Base-by-base conservation (phyloP, 768 basidiomycete genomes). In the Lactarius pseudohatsudake region DNA sequence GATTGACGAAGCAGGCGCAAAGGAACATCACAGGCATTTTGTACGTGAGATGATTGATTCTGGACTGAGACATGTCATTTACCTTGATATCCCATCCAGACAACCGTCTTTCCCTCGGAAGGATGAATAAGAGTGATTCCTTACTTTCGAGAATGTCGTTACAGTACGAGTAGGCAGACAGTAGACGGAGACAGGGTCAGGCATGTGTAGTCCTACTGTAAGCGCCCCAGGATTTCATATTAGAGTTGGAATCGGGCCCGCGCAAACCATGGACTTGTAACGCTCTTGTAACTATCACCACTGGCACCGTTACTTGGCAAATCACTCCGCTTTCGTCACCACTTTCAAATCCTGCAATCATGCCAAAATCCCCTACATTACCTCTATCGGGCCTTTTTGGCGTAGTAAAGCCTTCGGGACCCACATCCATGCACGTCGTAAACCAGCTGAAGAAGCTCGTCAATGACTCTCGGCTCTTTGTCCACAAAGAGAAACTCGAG, bases 351-450 rank as follows among this genome's bases (percentile, higher is more conserved):
- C 45, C n/a, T 13, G 2, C 28, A n/a, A 41, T 16, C 28, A 66
- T 66, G 65, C 65, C 65, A 13, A 62, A 54, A n/a, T 3, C 61
- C 10, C 38, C 84, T 15, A 71, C 81, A 0, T 74, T 89, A 15
- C 92, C 92, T 8, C 73, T 92, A 11, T 92, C 91, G 60, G 92
- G 84, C 36, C 79, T 98, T 26, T 96, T 99, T 76, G 96, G 88
- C 1, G 78, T 99, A 47, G 81, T 84, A 59, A 99, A 99, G 76
- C 97, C 97, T 1, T 91, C 94, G 0, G 96, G 96, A 1, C 90
- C 91, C 30, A 90, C 92, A 2, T 96, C 94, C 57, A 98, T 98
- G 96, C 81, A 88, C 32, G 76, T 96, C 36, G 84, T 98, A 62
- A 91, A 96, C 74, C 84, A 88, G 70, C 80, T 98, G 64, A 96